These are phyloP conservation scores for Gossypium bickii DNA, from an alignment of 345 rosid species.

Conservation along the genomic window DNA sequence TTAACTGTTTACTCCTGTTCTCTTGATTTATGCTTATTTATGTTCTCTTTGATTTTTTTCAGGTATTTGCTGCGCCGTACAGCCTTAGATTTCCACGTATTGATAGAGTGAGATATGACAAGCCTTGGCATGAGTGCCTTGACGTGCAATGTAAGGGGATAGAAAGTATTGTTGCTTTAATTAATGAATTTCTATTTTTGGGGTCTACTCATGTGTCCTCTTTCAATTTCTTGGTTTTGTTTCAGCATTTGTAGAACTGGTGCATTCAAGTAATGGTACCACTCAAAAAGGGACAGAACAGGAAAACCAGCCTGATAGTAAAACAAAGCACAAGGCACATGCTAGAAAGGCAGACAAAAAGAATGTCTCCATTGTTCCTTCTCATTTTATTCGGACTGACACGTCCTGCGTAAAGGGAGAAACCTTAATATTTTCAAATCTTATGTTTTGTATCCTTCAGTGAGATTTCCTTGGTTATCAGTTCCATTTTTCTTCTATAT, in stretches of 20 bases:
- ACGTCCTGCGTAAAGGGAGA: constrained; percentile 75
- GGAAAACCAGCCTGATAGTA: constrained; percentile 34
- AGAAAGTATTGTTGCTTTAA: neutral
- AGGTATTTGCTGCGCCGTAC: constrained; percentile 97
- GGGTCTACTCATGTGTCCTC: neutral
- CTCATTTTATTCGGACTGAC: constrained; percentile 78
- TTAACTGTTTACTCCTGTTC: constrained; percentile 7
- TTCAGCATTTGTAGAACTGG: constrained; percentile 80
- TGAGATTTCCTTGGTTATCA: neutral
- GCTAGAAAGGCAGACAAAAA: constrained; percentile 54
- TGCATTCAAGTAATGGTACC: constrained; percentile 87
- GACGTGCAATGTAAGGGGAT: constrained; percentile 76
- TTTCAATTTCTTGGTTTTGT: constrained; percentile 8
- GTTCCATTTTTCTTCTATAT: constrained; percentile 3
- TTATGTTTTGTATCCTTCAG: constrained; percentile 90
- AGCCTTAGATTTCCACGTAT: constrained; percentile 95
- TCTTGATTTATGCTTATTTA: neutral
- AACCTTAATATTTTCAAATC: constrained; percentile 65
- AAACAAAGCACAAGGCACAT: constrained; percentile 33
- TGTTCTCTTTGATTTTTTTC: constrained; percentile 5
- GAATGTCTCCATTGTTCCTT: constrained; percentile 60
- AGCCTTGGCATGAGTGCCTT: constrained; percentile 96
- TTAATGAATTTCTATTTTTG: neutral
- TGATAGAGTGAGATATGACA: constrained; percentile 91
- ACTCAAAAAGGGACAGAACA: constrained; percentile 60